Evolutionary conservation across 176 grass and related monocot genomes (phyloP).

Genomic region (Saccharum officinarum): DNA sequence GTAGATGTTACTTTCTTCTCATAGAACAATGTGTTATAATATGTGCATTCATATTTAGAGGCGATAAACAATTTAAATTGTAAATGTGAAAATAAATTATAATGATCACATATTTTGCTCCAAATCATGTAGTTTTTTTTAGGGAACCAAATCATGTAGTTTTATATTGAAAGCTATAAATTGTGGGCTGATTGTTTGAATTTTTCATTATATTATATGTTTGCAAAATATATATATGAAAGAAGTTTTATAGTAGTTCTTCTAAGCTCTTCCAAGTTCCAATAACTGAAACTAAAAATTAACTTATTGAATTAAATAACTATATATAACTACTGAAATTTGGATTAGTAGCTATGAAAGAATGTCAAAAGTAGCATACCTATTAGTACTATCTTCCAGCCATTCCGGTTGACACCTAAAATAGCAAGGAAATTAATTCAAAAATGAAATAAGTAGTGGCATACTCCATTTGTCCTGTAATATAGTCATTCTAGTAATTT

Average conservation of each 20-base stretch:
- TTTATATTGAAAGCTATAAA: neutral
- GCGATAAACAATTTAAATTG: neutral
- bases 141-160: neutral
- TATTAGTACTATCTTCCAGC: neutral
- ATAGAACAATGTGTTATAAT: neutral
- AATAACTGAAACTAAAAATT: conserved; percentile 1
- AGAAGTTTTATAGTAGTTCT: neutral
- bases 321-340: neutral
- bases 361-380: neutral
- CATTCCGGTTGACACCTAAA: neutral
- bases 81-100: neutral
- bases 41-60: neutral
- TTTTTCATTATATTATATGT: neutral
- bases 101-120: neutral
- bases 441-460: neutral
- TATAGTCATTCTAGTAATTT: too few species aligned
- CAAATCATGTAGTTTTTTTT: too few species aligned
- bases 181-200: neutral
- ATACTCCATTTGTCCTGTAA: too few species aligned
- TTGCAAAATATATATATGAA: too few species aligned
- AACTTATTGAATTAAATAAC: neutral
- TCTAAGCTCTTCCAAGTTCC: neutral
- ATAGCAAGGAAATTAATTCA: neutral
- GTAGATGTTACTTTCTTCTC: neutral
- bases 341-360: neutral